Evolutionary conservation across 257 asterid genomes (phyloP), one percentile per base, ranked within the genome.

Genomic region (Ehretia macrophylla): DNA sequence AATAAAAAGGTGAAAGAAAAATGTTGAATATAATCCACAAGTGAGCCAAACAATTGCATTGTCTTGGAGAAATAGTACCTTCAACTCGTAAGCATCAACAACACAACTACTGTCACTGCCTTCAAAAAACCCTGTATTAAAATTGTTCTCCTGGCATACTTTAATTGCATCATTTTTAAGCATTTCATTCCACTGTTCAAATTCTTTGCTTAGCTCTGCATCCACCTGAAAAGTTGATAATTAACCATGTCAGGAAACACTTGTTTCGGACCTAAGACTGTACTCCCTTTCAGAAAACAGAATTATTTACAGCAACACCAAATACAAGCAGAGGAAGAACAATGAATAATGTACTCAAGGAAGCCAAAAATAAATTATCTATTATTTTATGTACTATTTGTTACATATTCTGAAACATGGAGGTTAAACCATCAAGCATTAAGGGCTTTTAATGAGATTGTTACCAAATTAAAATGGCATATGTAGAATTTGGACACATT

Each of bases 101-200:
- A 81, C 91, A 73, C 77, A 79, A 69, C 81, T 85, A 77, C 77
- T 84, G 68, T 92, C 97, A 69, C 84, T 88, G 20, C 96, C 96
- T 81, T 92, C 97, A 72, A 92, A 92, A 76, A 84, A 92, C 14
- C 99, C 99, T 44, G 99, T 79, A 60, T 65, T 78, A 63, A 92
- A 92, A 76, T 88, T 88, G 68, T 86, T 92, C 78, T 88, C 99
- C 76, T 75, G 95, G 77, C 99, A 92, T 40, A 92, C 51, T 71
- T 81, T 92, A 48, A 92, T 71, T 14, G 90, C 95, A 57, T 92
- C 99, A 22, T 75, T 84, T 67, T 74, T 88, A 39, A 92, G 88
- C 93, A 83, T 81, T 54, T 86, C 97, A 66, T 85, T 86, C 97
- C 99, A 92, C 66, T 86, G 96, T 71, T 92, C 99, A 59, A 92